Evolutionary conservation across 331 rosid genomes (phyloP), one percentile per base, ranked within the genome.

Genomic region (Pyrus hybrid): DNA sequence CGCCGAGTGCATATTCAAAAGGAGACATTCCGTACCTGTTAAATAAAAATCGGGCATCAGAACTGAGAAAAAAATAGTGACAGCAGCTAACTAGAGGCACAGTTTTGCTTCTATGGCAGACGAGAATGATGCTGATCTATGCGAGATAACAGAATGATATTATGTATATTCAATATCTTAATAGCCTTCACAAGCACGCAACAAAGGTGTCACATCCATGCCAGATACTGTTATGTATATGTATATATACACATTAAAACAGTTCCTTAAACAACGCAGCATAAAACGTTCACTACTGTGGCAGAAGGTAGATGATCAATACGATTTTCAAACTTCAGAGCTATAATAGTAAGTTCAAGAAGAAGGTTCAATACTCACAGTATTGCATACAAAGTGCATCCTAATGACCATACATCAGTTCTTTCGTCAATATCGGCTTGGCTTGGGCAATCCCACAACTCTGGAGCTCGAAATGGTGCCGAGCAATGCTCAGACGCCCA

Each of bases 401-500:
- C 99, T 65, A 95, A 84, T 13, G 99, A 95, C 98, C 99, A 95
- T 63, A 92, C 68, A 66, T 95, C 99, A 76, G 96, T 95, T 86
- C 99, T 92, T 85, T 95, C 99, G 25, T 95, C 99, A 76, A 92
- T 81, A 71, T 90, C 85, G 58, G 90, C 79, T 47, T 89, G 86
- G 87, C 96, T 95, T 33, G 93, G 98, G 82, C 99, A 95, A 83
- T 95, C 99, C 99, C 99, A 95, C 75, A 95, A 88, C 86, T 90
- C 99, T 71, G 99, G 99, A 81, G 99, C 96, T 78, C 91, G 97
- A 82, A 90, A 86, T 80, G 99, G 98, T 80, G 99, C 99, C 21
- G 97, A 92, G 80, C 96, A 89, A 73, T 95, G 99, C 75, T 95
- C 99, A 85, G 97, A 77, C 57, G 99, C 98, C 99, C 99, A 95